Evolutionary conservation across 2,329 filamentous ascomycete species (phyloP), one percentile per base, ranked within the genome.

Genomic region (Fusarium palustre): DNA sequence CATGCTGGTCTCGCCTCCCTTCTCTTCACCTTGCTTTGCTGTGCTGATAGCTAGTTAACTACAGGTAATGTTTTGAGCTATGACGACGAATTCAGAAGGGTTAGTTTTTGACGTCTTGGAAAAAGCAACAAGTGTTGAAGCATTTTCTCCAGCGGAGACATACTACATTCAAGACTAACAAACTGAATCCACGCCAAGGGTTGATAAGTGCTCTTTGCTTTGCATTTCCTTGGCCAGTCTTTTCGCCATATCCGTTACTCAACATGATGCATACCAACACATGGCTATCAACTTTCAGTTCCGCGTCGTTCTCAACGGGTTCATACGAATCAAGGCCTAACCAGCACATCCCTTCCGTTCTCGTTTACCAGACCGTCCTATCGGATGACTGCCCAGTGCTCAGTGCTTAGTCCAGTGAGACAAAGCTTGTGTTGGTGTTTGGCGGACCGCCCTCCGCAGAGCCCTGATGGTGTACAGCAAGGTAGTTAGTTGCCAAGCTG

Each of bases 81-180:
- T 25, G 75, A 78, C 55, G 76, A 79, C 55, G 69, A 76, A 36
- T 75, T 79, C 42, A 78, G 80, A 66, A 72, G 78, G 50, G 71
- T 72, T 74, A 49, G 77, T 79, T 34, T 79, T 81, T 69, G 4
- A 77, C 71, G n/a, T 56, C 31, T 20, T 66, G 28, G 39, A 61
- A 54, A 68, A 65, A 48, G 55, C 38, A 55, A 61, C 57, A 36
- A 66, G 50, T 18, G 47, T 63, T 24, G 55, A 54, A 38, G 47
- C 25, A 24, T 55, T 53, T 53, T 50, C 38, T 59, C 10, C 25
- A 38, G n/a, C 13, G 13, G 25, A 39, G 18, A 50, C 24, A 28
- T 13, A 18, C 18, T 38, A 39, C 24, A n/a, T 42, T 34, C 25
- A 46, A 33, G 22, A 38, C 8, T 24, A 7, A 18, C 5, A 18